phyloP scores from a whole-genome alignment of 805 yeast genomes.

The Sungouiella thailandica region DNA sequence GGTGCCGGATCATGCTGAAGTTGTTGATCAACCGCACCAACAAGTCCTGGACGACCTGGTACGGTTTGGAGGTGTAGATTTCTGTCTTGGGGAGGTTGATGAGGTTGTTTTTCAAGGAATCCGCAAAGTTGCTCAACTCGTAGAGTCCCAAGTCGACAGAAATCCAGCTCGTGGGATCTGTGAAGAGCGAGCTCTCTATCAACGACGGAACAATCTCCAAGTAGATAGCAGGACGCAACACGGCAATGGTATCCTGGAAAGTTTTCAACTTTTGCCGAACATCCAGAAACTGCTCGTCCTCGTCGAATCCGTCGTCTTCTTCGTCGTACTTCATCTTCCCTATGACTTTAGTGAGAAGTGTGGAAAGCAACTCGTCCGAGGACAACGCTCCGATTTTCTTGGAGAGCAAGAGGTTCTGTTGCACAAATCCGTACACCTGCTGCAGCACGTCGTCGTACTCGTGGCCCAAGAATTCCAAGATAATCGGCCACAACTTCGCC shows the following conservation, averaged over 20 bases:
- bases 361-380: conserved; percentile 48
- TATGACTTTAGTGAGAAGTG: conserved; percentile 64
- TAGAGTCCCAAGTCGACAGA: conserved; percentile 80
- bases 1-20: conserved; percentile 51
- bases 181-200: conserved; percentile 33
- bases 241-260: conserved; percentile 77
- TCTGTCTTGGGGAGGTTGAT: conserved; percentile 65
- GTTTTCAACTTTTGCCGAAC: conserved; percentile 67
- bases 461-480: conserved; percentile 66
- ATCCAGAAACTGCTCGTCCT: conserved; percentile 73
- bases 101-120: conserved; percentile 71
- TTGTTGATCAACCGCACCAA: conserved; percentile 47
- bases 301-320: conserved; percentile 58
- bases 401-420: conserved; percentile 65
- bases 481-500: conserved; percentile 63
- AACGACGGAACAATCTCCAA: conserved; percentile 56
- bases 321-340: conserved; percentile 76
- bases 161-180: conserved; percentile 23
- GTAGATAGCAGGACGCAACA: conserved; percentile 54
- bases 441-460: conserved; percentile 85
- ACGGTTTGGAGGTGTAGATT: conserved; percentile 62
- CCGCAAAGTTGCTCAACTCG: conserved; percentile 76
- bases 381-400: conserved; percentile 45
- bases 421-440: conserved; percentile 77
- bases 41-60: conserved; percentile 55